Evolutionary conservation across 768 basidiomycete species (phyloP).

Genomic region (Termitomyces sp.): DNA sequence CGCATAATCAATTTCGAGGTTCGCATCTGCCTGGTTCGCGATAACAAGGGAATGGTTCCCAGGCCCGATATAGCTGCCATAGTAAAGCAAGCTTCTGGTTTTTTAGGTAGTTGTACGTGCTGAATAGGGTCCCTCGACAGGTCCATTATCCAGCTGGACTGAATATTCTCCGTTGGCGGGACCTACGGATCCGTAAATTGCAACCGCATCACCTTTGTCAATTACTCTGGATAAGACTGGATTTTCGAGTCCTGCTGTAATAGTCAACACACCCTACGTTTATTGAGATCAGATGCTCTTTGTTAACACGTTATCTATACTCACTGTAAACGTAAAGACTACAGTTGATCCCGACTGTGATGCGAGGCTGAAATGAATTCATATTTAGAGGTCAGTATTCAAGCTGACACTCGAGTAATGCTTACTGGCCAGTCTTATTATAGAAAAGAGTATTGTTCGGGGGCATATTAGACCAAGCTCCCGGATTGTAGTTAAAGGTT

Average conservation of each 20-base stretch:
- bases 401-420: not conserved
- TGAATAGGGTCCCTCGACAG: not conserved
- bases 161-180: conserved; percentile 2
- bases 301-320: not conserved
- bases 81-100: conserved; percentile 4
- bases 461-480: not conserved
- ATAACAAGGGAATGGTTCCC: not conserved
- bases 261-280: not conserved
- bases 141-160: not conserved
- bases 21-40: not conserved
- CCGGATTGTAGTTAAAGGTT: not conserved
- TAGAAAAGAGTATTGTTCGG: not conserved
- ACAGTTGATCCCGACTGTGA: not conserved
- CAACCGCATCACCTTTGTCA: conserved; percentile 4
- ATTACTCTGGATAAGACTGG: not conserved
- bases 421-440: not conserved
- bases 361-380: not conserved
- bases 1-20: conserved; percentile 4
- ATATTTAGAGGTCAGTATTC: not conserved
- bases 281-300: not conserved
- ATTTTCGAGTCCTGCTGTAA: too few relatives aligned
- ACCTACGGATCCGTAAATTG: conserved; percentile 3
- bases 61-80: not conserved
- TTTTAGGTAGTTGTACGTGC: not conserved
- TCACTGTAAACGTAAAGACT: not conserved